Base-by-base conservation (phyloP, 495 filamentous ascomycete species). In the Hypoxylon rickii region DNA sequence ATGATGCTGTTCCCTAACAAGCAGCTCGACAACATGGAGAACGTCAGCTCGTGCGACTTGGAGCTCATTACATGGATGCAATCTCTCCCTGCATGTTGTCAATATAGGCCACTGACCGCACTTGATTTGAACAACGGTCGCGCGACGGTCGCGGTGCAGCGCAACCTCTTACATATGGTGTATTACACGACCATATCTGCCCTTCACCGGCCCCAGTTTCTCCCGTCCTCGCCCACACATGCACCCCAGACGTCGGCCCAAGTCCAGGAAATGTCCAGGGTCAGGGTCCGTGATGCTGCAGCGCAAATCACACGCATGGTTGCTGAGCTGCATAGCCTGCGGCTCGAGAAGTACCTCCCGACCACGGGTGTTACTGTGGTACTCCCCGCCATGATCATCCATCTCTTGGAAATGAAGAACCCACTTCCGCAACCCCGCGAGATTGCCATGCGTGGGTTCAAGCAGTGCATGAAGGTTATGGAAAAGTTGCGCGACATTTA, bases 1-100 rank as follows among this genome's bases (percentile, higher is more conserved):
- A 89, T 92, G 84, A 92, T 96, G 89, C 76, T 96, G 20, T 82
- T 94, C 6, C 90, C 91, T 2, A 90, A 89, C 70, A 95, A 93
- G 70, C 85, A 86, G 43, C 82, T 89, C 7, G 84, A 88, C 12
- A 89, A 90, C 51, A 82, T 87, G 11, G 83, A 86, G 44, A 83
- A 86, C 56, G 89, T 96, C 36, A 81, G 82, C 50, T 71, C 70
- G 20, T 91, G 90, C 58, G 89, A 96, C 59, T 73, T 79, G 50
- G 84, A 90, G 68, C 72, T 96, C 55, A 79, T 83, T 59, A 75
- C 80, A 38, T 96, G 91, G 91, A 71, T 82, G 44, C 75, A 81
- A 31, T 76, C 82, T 51, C 79, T 96, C 34, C 89, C 89, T 0
- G 66, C 78, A 8, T 83, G 83, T 63, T 90, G 86, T 38, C 78